A percentile compares a stretch with the other conserved stretches of the same genome.
Evolutionary conservation across 1,139 yeast genomes (phyloP).

Genomic region (Wickerhamomyces sp.): DNA sequence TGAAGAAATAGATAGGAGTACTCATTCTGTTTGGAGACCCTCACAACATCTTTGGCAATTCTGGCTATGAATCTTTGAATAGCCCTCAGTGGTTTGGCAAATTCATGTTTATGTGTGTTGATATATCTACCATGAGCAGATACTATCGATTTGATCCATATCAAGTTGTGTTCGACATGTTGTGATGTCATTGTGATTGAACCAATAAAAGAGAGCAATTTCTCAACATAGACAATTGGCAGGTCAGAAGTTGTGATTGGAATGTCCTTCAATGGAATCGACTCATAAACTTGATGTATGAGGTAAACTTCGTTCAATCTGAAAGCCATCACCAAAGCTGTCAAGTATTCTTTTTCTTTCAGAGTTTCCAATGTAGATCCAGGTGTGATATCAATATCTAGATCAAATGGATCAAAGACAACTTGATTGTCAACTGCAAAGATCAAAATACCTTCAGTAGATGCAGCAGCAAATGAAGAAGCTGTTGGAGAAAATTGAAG

Average conservation of each 20-base stretch:
- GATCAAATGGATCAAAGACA: constrained; percentile 89
- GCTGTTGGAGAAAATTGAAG: constrained; percentile 88
- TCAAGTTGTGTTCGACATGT: constrained; percentile 76
- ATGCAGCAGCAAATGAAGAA: constrained; percentile 87
- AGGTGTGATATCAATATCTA: constrained; percentile 90
- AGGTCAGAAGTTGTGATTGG: constrained; percentile 58
- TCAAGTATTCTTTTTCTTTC: constrained; percentile 64
- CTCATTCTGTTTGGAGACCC: constrained; percentile 48
- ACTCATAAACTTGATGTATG: constrained; percentile 68
- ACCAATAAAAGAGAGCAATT: constrained; percentile 68
- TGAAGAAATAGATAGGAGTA: constrained; percentile 44
- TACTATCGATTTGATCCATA: constrained; percentile 73
- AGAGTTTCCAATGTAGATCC: constrained; percentile 62
- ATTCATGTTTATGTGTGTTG: constrained; percentile 55
- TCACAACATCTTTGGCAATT: constrained; percentile 67
- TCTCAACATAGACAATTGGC: constrained; percentile 72
- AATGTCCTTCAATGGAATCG: constrained; percentile 72
- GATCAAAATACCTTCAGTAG: constrained; percentile 87
- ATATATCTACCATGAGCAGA: constrained; percentile 77
- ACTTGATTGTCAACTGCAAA: constrained; percentile 74
- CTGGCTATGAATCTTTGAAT: constrained; percentile 72
- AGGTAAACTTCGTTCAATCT: constrained; percentile 79
- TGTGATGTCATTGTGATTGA: constrained; percentile 66
- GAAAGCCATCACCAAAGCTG: constrained; percentile 89
- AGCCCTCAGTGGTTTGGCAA: constrained; percentile 61